Conservation (phyloP, 257 asterid genomes). For the Vinca minor region DNA sequence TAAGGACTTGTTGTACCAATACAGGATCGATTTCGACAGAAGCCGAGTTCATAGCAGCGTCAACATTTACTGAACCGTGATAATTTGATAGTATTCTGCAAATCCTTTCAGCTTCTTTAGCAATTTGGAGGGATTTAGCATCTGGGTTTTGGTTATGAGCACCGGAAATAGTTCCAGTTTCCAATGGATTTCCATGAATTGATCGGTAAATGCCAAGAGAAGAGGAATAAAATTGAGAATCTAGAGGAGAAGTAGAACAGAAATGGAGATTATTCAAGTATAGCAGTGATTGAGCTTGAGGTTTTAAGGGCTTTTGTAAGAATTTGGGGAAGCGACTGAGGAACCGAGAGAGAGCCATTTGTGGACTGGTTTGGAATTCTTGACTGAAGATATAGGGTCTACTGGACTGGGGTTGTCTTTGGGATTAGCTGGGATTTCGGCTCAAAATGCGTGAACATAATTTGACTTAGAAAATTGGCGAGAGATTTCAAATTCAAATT, state of each 20-base stretch:
- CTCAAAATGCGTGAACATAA: too few relatives aligned
- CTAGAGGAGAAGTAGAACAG: background rate
- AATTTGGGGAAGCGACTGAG: background rate
- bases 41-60: constrained; percentile 30
- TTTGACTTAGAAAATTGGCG: too few relatives aligned
- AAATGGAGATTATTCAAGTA: background rate
- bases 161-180: background rate
- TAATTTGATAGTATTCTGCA: constrained; percentile 34
- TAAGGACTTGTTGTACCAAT: constrained; percentile 53
- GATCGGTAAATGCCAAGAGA: background rate
- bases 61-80: constrained; percentile 26
- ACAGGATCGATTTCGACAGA: constrained; percentile 30
- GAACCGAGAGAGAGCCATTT: background rate
- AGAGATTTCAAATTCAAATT: too few relatives aligned
- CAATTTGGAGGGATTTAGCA: constrained; percentile 13
- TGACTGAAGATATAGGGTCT: too few relatives aligned
- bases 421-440: too few relatives aligned
- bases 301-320: background rate
- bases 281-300: background rate
- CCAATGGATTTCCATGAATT: constrained; percentile 5
- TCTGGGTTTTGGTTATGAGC: constrained; percentile 18
- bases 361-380: too few relatives aligned
- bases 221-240: background rate
- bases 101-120: constrained; percentile 40
- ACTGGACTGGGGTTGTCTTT: too few relatives aligned